A percentile compares a stretch with the other conserved stretches of the same genome.
Conservation (phyloP, 441 rosid genomes). For the Corymbia citriodora region DNA sequence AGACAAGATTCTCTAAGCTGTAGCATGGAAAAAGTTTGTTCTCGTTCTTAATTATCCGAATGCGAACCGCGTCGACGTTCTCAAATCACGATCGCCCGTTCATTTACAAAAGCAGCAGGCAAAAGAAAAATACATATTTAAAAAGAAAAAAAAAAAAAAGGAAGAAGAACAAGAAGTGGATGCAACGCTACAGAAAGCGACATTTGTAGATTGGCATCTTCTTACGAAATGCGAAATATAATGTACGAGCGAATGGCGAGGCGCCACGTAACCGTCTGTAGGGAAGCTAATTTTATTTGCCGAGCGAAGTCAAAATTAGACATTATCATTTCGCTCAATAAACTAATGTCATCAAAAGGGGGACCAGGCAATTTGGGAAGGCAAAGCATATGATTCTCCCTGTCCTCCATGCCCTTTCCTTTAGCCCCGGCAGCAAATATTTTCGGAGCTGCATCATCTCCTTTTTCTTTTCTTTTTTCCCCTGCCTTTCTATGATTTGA, state of each 20-base stretch:
- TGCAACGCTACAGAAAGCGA: background rate
- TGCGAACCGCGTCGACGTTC: background rate
- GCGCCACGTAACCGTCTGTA: background rate
- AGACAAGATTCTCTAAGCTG: background rate
- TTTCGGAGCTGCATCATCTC: background rate
- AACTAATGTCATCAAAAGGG: background rate
- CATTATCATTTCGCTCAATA: background rate
- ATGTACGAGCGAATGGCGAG: background rate
- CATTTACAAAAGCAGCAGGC: background rate
- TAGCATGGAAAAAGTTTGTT: background rate
- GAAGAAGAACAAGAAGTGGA: background rate
- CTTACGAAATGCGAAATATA: background rate
- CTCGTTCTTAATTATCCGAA: background rate
- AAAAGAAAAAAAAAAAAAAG: accelerated
- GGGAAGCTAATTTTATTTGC: background rate
- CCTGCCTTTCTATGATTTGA: background rate
- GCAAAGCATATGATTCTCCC: background rate
- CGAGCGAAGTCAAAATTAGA: background rate
- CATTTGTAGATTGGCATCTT: background rate
- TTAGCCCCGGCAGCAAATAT: background rate
- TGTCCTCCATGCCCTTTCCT: background rate
- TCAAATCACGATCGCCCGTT: background rate
- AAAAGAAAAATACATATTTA: background rate
- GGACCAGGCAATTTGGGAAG: background rate
- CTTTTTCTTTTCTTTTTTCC: accelerated